A percentile compares a stretch with the other conserved stretches of the same genome.
These are phyloP conservation scores for Calvatia gigantea DNA, from an alignment of 768 basidiomycete genomes.

Conservation along the genomic window DNA sequence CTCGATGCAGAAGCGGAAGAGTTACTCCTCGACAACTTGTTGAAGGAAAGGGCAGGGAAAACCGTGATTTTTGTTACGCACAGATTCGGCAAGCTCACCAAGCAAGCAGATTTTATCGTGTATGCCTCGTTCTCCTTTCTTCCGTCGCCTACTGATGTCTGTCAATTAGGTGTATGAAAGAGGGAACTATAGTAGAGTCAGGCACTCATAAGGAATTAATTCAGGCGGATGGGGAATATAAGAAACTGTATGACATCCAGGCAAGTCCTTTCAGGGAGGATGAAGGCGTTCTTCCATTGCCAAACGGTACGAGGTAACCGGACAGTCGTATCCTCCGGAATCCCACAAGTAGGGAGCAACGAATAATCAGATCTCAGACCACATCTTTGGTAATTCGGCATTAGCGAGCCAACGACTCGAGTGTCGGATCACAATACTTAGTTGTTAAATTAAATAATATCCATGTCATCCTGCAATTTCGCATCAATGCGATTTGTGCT, in stretches of 20 bases:
- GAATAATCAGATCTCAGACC: no score
- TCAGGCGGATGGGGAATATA: slow-evolving; percentile 32
- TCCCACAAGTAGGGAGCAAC: no score
- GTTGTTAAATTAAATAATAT: no score
- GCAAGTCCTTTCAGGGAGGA: slow-evolving; percentile 23
- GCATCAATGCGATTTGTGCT: no score
- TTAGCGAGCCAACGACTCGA: no score
- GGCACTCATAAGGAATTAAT: slow-evolving; percentile 41
- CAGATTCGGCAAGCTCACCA: slow-evolving; percentile 46
- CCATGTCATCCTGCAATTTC: no score
- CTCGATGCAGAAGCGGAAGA: slow-evolving; percentile 54
- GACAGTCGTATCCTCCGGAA: no score
- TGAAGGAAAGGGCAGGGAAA: slow-evolving; percentile 36
- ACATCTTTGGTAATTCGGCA: no score
- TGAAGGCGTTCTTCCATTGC: neutral
- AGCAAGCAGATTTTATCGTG: slow-evolving; percentile 50
- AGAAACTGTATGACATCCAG: slow-evolving; percentile 38
- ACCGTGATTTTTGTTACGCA: slow-evolving; percentile 59
- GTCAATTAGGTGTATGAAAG: slow-evolving; percentile 39
- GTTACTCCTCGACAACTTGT: slow-evolving; percentile 39
- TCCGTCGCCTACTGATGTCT: neutral
- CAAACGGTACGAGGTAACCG: no score
- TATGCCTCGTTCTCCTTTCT: slow-evolving; percentile 24
- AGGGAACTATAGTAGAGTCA: slow-evolving; percentile 35
- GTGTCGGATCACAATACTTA: no score